Evolutionary conservation across 768 basidiomycete genomes (phyloP).

Genomic region (Pholiota microspora): DNA sequence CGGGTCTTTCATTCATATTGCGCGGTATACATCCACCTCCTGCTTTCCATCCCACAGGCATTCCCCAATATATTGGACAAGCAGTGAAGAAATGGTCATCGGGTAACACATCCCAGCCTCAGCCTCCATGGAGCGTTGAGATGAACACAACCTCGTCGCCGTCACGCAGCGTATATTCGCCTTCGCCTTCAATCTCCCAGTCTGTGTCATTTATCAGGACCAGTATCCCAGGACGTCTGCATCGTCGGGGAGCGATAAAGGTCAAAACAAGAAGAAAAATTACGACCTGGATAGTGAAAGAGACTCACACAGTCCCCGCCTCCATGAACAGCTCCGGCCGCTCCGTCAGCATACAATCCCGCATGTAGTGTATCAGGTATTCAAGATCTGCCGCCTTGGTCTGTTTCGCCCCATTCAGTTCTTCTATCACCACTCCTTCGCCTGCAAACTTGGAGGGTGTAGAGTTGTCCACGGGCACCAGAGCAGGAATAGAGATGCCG

Average conservation of each 20-base stretch:
- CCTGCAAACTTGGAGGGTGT: conserved; percentile 12
- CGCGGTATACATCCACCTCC: too few species aligned
- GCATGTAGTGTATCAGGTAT: conserved; percentile 78
- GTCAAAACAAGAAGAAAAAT: background rate
- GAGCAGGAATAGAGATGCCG: conserved; percentile 49
- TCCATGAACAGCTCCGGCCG: conserved; percentile 89
- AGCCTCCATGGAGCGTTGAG: conserved; percentile 93
- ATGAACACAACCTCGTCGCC: conserved; percentile 95
- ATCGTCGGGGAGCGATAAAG: background rate
- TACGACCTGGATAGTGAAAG: too few species aligned
- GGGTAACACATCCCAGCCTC: too few species aligned
- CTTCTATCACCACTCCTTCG: conserved; percentile 1
- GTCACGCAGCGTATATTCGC: conserved; percentile 73
- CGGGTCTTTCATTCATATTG: too few species aligned
- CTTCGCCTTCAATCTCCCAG: conserved; percentile 97
- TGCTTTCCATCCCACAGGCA: too few species aligned
- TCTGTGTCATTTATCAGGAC: conserved; percentile 97
- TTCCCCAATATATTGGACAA: too few species aligned
- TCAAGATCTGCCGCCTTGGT: conserved; percentile 58
- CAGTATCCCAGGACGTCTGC: conserved; percentile 91
- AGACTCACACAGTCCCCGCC: conserved; percentile 78
- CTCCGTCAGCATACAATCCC: conserved; percentile 76
- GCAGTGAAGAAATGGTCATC: too few species aligned
- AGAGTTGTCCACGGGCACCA: conserved; percentile 36
- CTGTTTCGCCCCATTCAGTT: conserved; percentile 15